Evolutionary conservation across 1,284 basidiomycete genomes (phyloP), one percentile per base, ranked within the genome.

Genomic region (Agroathelia rolfsii): DNA sequence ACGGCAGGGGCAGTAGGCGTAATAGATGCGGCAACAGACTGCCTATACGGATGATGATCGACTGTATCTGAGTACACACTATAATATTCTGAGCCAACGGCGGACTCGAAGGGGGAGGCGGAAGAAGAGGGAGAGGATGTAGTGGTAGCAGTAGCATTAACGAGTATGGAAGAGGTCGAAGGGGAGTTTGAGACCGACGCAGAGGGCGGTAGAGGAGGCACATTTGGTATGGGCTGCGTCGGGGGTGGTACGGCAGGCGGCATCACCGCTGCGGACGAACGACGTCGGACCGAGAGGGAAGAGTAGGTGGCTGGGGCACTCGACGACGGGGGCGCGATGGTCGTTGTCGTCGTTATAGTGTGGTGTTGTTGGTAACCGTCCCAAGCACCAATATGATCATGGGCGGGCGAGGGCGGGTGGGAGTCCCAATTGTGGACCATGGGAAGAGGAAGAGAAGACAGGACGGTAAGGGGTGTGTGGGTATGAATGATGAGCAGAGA

Each of bases 161-260:
- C n/a, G n/a, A n/a, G n/a, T n/a, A n/a, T n/a, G n/a, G n/a, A n/a
- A n/a, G n/a, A n/a, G n/a, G n/a, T n/a, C n/a, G n/a, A n/a, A n/a
- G n/a, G n/a, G n/a, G n/a, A n/a, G n/a, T n/a, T n/a, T n/a, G n/a
- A n/a, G n/a, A n/a, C n/a, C n/a, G n/a, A n/a, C n/a, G n/a, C n/a
- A n/a, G n/a, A n/a, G n/a, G n/a, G n/a, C n/a, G n/a, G n/a, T n/a
- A n/a, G n/a, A 45, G 44, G 27, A 42, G 66, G 80, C 27, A 80
- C 47, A 45, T 59, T 73, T 27, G 79, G 79, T 40, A 83, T 81
- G 34, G 79, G 81, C 42, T 72, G 66, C 46, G 60, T 72, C n/a
- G 80, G 80, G 21, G 80, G 79, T n/a, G 80, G 79, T 2, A 58
- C 74, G 22, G 74, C 67, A 10, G 79, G 77, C 30, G 73, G 68